These are phyloP conservation scores for Apophysomyces trapeziformis DNA, from an alignment of 371 early-diverging fungal genomes.

Conservation along the genomic window DNA sequence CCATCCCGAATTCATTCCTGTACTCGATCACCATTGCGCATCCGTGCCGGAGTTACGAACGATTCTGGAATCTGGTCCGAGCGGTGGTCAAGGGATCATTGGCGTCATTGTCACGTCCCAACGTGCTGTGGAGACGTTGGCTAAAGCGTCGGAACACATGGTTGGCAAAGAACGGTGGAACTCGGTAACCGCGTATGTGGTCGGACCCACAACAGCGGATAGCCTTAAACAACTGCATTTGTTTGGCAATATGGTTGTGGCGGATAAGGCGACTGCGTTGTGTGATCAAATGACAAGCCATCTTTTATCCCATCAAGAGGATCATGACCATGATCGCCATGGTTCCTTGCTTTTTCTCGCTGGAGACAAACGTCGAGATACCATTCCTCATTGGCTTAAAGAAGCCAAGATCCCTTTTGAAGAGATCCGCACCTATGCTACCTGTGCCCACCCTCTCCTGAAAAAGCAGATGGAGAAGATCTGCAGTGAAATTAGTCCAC, in stretches of 20 bases:
- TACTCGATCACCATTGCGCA: conserved; percentile 32
- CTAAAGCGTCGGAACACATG: conserved; percentile 8
- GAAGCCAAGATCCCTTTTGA: conserved; percentile 29
- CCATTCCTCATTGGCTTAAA: conserved; percentile 38
- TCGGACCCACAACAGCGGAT: conserved; percentile 57
- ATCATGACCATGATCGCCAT: too few relatives aligned
- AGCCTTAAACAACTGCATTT: conserved; percentile 28
- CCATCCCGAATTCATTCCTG: conserved; percentile 38
- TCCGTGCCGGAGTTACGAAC: conserved; percentile 20
- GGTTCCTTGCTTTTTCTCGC: conserved; percentile 49
- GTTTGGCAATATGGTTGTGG: conserved; percentile 23
- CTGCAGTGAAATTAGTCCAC: background rate
- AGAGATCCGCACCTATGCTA: conserved; percentile 51
- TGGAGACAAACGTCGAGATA: conserved; percentile 62
- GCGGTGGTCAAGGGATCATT: background rate
- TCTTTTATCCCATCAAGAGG: background rate
- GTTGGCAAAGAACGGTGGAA: conserved; percentile 22
- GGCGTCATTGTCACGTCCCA: conserved; percentile 49
- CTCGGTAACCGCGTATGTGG: conserved; percentile 39
- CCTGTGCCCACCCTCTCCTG: conserved; percentile 37
- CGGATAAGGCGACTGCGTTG: conserved; percentile 50
- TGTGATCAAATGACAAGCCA: conserved; percentile 30
- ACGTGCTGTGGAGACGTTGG: conserved; percentile 40
- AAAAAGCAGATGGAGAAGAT: background rate
- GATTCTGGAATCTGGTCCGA: conserved; percentile 27